These are phyloP conservation scores for Coemansia sp. DNA, from an alignment of 192 early-diverging fungal species.

Conservation along the genomic window DNA sequence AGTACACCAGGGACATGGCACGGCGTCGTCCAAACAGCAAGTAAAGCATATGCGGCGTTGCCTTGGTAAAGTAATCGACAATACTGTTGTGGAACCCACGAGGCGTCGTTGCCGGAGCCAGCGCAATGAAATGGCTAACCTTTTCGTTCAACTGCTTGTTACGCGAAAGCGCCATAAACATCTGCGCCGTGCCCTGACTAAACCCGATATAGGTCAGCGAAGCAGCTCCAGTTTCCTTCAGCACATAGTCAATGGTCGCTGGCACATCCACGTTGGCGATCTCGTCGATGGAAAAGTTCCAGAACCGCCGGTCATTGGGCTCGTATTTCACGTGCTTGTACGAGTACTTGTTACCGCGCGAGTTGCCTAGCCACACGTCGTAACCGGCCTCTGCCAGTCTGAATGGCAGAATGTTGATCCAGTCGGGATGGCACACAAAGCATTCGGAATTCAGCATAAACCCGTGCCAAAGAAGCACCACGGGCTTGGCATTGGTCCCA, in stretches of 20 bases:
- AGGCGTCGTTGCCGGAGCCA: slow-evolving; percentile 89
- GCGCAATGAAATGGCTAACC: slow-evolving; percentile 82
- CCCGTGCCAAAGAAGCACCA: slow-evolving; percentile 92
- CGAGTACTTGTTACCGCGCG: slow-evolving; percentile 91
- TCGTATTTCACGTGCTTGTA: slow-evolving; percentile 72
- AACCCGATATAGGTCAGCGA: slow-evolving; percentile 93
- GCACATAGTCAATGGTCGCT: slow-evolving; percentile 82
- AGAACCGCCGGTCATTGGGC: slow-evolving; percentile 69
- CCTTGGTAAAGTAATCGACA: slow-evolving; percentile 77
- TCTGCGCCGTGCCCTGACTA: slow-evolving; percentile 90
- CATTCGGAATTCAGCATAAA: slow-evolving; percentile 92
- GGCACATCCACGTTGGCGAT: slow-evolving; percentile 85
- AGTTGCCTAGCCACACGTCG: slow-evolving; percentile 96
- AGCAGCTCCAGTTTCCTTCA: slow-evolving; percentile 73
- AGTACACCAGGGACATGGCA: slow-evolving; percentile 69
- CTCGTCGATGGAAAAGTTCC: slow-evolving; percentile 95
- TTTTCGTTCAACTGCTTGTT: slow-evolving; percentile 75
- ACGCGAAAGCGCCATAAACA: slow-evolving; percentile 81
- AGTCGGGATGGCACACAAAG: slow-evolving; percentile 83
- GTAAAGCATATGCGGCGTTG: slow-evolving; percentile 82
- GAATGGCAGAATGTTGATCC: slow-evolving; percentile 72
- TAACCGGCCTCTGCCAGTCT: slow-evolving; percentile 84
- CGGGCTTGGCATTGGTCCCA: too few relatives aligned
- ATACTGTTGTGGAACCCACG: slow-evolving; percentile 74
- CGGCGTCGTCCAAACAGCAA: slow-evolving; percentile 84